Evolutionary conservation across 2,329 filamentous ascomycete species (phyloP).

Genomic region (Diaporthe citriasiana): DNA sequence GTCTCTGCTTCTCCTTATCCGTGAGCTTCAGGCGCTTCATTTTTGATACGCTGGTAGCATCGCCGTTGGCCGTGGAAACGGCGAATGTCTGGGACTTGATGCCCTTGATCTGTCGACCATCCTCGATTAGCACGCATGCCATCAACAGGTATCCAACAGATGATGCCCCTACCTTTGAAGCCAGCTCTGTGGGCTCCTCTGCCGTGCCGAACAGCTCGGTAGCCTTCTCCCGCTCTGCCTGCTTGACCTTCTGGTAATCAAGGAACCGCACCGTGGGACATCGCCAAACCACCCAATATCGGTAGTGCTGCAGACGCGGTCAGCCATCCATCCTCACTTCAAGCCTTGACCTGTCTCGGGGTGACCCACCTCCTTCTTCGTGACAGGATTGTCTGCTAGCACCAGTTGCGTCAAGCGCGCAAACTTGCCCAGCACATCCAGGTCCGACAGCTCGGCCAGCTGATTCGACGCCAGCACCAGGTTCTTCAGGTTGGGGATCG

Average conservation of each 20-base stretch:
- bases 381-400: conserved; percentile 88
- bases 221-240: conserved; percentile 83
- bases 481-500: conserved; percentile 85
- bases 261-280: conserved; percentile 89
- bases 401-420: conserved; percentile 82
- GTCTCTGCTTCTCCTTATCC: conserved; percentile 85
- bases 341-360: background rate
- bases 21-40: conserved; percentile 87
- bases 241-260: conserved; percentile 92
- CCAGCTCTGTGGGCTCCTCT: conserved; percentile 84
- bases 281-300: conserved; percentile 91
- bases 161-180: conserved; percentile 69
- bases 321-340: background rate
- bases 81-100: conserved; percentile 85
- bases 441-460: conserved; percentile 85
- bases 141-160: background rate
- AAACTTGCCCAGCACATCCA: conserved; percentile 83
- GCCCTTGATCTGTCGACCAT: conserved; percentile 76
- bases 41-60: conserved; percentile 65
- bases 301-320: conserved; percentile 77
- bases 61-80: conserved; percentile 60
- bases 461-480: conserved; percentile 88
- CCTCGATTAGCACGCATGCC: conserved; percentile 34
- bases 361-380: conserved; percentile 85
- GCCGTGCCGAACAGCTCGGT: conserved; percentile 85